These are phyloP conservation scores for Suhomyces atakaporum DNA, from an alignment of 1,139 yeast species.

Conservation along the genomic window DNA sequence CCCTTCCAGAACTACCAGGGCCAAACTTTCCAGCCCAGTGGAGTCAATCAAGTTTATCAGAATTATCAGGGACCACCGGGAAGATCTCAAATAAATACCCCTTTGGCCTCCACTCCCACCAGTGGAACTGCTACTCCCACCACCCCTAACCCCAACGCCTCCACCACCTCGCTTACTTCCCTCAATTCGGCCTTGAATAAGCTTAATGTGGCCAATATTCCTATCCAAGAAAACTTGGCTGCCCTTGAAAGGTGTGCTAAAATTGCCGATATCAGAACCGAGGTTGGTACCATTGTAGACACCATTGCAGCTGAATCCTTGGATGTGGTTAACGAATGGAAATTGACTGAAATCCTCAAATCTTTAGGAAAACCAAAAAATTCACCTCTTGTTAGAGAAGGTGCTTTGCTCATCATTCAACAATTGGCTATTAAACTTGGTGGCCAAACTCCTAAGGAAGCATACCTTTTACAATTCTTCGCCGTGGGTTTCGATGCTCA, in stretches of 20 bases:
- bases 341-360: conserved; percentile 59
- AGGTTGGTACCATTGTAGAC: conserved; percentile 58
- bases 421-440: conserved; percentile 67
- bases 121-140: conserved; percentile 45
- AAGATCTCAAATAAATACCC: conserved; percentile 24
- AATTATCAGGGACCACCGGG: conserved; percentile 9
- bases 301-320: conserved; percentile 45
- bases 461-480: conserved; percentile 63
- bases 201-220: conserved; percentile 58
- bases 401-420: conserved; percentile 67
- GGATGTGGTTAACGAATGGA: conserved; percentile 62
- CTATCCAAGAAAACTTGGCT: conserved; percentile 62
- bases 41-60: too few species aligned
- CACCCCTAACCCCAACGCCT: conserved; percentile 40
- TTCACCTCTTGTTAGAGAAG: conserved; percentile 72
- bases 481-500: conserved; percentile 61
- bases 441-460: conserved; percentile 72
- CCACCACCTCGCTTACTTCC: conserved; percentile 72
- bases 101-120: conserved; percentile 39
- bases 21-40: not conserved
- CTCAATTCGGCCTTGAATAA: conserved; percentile 70
- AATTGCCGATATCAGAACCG: conserved; percentile 65
- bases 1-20: not conserved
- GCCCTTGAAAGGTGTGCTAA: conserved; percentile 58
- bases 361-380: conserved; percentile 74